Percentiles rank a stretch among this genome's conserved stretches.
phyloP scores from a whole-genome alignment of 2,329 filamentous ascomycete species.

The Biscogniauxia marginata region DNA sequence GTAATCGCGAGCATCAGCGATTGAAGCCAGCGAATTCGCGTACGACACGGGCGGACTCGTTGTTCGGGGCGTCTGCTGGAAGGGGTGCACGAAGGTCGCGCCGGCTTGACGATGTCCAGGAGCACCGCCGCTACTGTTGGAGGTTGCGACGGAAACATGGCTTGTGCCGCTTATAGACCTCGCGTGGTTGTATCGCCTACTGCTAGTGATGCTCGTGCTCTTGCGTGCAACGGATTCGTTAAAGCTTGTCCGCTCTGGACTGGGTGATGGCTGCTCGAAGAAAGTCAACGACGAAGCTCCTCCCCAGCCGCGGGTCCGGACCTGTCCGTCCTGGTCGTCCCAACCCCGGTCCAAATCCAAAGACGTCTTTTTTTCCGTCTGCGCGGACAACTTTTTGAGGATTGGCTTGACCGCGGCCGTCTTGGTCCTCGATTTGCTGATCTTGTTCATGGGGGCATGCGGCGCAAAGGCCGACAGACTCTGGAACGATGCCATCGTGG shows the following conservation, averaged over 20 bases:
- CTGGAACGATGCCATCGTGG: constrained; percentile 38
- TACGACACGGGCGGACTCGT: constrained; percentile 60
- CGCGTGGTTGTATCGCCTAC: constrained; percentile 51
- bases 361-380: constrained; percentile 62
- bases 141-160: constrained; percentile 55
- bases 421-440: constrained; percentile 47
- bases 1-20: constrained; percentile 49
- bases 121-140: constrained; percentile 44
- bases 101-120: constrained; percentile 37
- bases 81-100: constrained; percentile 59
- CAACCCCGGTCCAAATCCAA: constrained; percentile 60
- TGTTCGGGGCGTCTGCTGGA: constrained; percentile 62
- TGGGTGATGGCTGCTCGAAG: constrained; percentile 11
- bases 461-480: constrained; percentile 30
- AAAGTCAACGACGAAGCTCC: constrained; percentile 7
- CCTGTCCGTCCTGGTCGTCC: constrained; percentile 50
- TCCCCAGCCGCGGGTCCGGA: constrained; percentile 32
- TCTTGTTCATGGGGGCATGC: constrained; percentile 32
- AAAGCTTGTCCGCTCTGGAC: constrained; percentile 21
- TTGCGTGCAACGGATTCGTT: constrained; percentile 18
- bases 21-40: constrained; percentile 53
- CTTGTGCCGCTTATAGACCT: constrained; percentile 60
- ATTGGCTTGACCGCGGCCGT: constrained; percentile 58
- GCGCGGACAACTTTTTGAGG: constrained; percentile 53
- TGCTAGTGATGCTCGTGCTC: constrained; percentile 11